phyloP scores from a whole-genome alignment of 352 stramenopile genomes.

The Albugo candida region DNA sequence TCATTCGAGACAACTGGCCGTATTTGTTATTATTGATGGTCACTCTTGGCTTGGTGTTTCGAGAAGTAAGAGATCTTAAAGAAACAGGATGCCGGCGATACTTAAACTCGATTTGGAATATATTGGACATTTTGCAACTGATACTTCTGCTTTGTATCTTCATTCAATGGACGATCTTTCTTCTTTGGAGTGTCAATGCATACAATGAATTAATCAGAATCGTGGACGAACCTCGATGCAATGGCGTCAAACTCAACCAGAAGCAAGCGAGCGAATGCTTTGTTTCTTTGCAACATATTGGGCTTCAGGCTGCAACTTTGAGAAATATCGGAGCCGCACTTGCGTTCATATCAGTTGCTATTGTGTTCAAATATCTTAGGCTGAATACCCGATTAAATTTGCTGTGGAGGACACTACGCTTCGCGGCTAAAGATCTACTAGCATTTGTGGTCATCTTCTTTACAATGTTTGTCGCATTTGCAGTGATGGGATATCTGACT shows the following conservation, averaged over 20 bases:
- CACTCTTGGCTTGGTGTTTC: conserved; percentile 25
- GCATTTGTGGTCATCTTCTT: conserved; percentile 70
- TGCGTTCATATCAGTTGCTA: conserved; percentile 42
- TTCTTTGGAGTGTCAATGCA: conserved; percentile 26
- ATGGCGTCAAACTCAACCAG: conserved; percentile 21
- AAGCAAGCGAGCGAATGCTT: conserved; percentile 23
- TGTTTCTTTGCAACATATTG: conserved; percentile 31
- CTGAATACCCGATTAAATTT: conserved; percentile 56
- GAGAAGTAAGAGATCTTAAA: conserved; percentile 30
- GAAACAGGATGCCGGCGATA: conserved; percentile 35
- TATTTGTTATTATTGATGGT: conserved; percentile 35
- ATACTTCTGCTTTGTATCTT: conserved; percentile 44
- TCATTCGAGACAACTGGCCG: conserved; percentile 30
- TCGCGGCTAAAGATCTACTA: conserved; percentile 48
- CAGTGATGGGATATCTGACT: conserved; percentile 57
- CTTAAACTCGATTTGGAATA: conserved; percentile 56
- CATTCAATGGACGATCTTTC: conserved; percentile 30
- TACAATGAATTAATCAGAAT: conserved; percentile 28
- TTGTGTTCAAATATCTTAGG: conserved; percentile 71
- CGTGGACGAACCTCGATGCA: conserved; percentile 25
- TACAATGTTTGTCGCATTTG: conserved; percentile 55
- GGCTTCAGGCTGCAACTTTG: conserved; percentile 22
- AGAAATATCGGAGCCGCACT: conserved; percentile 39
- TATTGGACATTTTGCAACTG: conserved; percentile 55
- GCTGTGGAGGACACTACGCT: conserved; percentile 58